phyloP scores from a whole-genome alignment of 2,329 filamentous ascomycete species.

The Ceratocystis albifundus region DNA sequence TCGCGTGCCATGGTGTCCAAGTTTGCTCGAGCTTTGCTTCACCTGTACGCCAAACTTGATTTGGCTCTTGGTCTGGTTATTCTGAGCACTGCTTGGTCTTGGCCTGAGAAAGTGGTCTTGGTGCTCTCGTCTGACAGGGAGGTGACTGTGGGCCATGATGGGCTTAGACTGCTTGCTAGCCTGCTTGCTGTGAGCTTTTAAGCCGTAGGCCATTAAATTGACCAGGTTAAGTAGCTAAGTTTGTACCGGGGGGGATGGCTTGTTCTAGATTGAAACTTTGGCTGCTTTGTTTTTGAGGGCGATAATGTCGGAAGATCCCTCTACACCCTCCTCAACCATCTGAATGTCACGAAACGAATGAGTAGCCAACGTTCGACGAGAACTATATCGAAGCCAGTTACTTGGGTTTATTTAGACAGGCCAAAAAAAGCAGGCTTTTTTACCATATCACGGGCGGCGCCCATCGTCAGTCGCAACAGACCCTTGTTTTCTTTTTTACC shows the following conservation, averaged over 20 bases:
- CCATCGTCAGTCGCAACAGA: neutral
- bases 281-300: neutral
- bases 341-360: neutral
- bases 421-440: neutral
- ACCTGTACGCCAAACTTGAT: constrained; percentile 9
- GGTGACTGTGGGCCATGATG: neutral
- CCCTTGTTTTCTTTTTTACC: neutral
- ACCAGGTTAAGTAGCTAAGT: neutral
- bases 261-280: neutral
- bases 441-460: neutral
- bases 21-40: constrained; percentile 12
- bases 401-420: neutral
- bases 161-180: neutral
- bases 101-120: neutral
- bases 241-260: neutral
- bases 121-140: neutral
- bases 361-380: neutral
- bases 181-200: neutral
- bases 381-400: neutral
- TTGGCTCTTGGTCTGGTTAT: constrained; percentile 7
- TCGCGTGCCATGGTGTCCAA: neutral
- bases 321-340: neutral
- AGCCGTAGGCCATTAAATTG: neutral
- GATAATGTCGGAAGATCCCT: neutral
- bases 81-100: neutral